Evolutionary conservation across 169 alveolate genomes (phyloP).

Genomic region (Plasmodium coatneyi): DNA sequence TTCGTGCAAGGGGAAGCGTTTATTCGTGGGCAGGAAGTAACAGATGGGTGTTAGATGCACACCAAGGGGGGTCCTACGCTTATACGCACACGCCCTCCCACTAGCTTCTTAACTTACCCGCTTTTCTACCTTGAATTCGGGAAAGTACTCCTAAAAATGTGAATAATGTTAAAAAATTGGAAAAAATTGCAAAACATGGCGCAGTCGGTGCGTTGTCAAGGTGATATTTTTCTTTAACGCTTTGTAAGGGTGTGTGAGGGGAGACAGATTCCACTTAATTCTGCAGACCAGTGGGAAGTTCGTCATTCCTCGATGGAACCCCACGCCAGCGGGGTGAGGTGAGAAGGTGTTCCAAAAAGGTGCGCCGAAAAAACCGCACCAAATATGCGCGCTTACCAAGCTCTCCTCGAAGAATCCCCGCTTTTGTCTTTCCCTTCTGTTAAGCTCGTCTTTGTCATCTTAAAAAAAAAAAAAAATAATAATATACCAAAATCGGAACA

Average conservation of each 20-base stretch:
- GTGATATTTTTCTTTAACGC: not conserved
- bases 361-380: not conserved
- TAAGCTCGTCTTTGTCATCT: not conserved
- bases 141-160: conserved; percentile 9
- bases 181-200: not conserved
- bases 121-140: conserved; percentile 56
- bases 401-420: not conserved
- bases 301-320: not conserved
- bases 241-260: not conserved
- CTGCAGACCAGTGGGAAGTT: not conserved
- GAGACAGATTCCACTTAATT: not conserved
- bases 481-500: not conserved
- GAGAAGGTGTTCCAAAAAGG: not conserved
- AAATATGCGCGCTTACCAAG: not conserved
- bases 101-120: conserved; percentile 15
- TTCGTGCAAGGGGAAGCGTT: not conserved
- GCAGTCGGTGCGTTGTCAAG: not conserved
- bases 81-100: not conserved
- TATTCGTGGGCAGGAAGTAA: too few species aligned
- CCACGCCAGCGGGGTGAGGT: not conserved
- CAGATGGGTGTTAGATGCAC: not conserved
- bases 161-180: not conserved
- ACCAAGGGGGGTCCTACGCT: not conserved
- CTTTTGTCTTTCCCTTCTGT: conserved; percentile 2
- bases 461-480: conserved; percentile 10